Evolutionary conservation across 148 eudicot genomes (phyloP), one percentile per base, ranked within the genome.

Genomic region (Chenopodium suecicum): DNA sequence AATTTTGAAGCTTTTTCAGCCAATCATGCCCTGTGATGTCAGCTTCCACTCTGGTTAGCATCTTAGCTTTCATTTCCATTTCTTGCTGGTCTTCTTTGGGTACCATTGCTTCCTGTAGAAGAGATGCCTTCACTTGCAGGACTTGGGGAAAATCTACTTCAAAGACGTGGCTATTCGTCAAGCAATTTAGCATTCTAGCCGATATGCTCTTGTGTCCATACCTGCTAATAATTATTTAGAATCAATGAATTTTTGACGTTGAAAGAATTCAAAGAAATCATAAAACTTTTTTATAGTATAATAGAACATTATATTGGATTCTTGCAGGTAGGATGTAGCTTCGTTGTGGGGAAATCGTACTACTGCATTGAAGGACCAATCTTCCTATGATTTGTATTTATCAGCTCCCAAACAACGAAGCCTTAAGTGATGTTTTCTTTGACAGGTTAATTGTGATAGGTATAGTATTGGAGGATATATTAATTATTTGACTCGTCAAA

Each of bases 101-200:
- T 23, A 84, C 81, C 37, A 73, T 74, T 85, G 94, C 94, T 81
- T 92, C 93, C 67, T 92, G 91, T 31, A 92, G 83, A 22, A 94
- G 89, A 13, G 87, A 88, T 76, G 89, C 90, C 87, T 95, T 95
- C 88, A 89, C 90, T 83, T 92, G 89, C 84, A 93, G 50, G 64
- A 95, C 97, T 80, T 95, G 94, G 1, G 92, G 91, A 84, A 92
- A 92, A 84, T 95, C 98, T 2, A 95, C 91, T 84, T 95, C 98
- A 66, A 91, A 95, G 65, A 95, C 90, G 27, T 86, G 84, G 78
- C 91, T 89, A 47, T 93, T 91, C 83, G 83, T 88, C 88, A 93
- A 88, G 92, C 88, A 95, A 79, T 83, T 83, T 34, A 95, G 83
- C 25, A 95, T 78, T 83, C 84, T 34, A 95, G 83, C 25, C 98